These are phyloP conservation scores for Paramecium primaurelia DNA, from an alignment of 73 alveolate genomes.

Conservation along the genomic window DNA sequence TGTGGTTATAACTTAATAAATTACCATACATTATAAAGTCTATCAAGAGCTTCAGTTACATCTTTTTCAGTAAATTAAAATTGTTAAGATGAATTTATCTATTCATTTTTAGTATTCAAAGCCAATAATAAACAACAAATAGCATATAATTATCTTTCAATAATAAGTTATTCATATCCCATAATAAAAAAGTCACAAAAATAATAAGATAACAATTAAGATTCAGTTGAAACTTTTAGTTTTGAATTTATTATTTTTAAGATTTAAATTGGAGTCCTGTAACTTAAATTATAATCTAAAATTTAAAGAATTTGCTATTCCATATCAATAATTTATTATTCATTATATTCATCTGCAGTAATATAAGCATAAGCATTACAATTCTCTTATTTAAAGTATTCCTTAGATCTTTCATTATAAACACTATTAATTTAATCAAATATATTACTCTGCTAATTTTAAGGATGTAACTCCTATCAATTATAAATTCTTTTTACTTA, in stretches of 20 bases:
- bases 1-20: neutral
- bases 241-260: neutral
- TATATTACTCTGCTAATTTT: conserved; percentile 86
- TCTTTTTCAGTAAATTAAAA: neutral
- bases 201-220: neutral
- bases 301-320: conserved; percentile 69
- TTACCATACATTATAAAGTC: neutral
- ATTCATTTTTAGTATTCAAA: neutral
- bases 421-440: conserved; percentile 42
- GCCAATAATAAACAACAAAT: neutral
- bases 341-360: conserved; percentile 86
- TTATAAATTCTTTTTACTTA: conserved; percentile 79
- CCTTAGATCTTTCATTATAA: conserved; percentile 87
- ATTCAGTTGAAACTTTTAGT: neutral
- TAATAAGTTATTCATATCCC: neutral
- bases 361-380: conserved; percentile 87
- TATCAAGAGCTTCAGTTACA: neutral
- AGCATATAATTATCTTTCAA: neutral
- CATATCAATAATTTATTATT: conserved; percentile 70
- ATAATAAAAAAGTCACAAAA: neutral
- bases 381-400: conserved; percentile 89
- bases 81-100: neutral
- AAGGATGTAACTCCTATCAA: conserved; percentile 96
- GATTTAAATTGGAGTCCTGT: neutral
- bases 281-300: conserved; percentile 65